phyloP scores from a whole-genome alignment of 208 protist genomes.

The Entamoeba histolytica region DNA sequence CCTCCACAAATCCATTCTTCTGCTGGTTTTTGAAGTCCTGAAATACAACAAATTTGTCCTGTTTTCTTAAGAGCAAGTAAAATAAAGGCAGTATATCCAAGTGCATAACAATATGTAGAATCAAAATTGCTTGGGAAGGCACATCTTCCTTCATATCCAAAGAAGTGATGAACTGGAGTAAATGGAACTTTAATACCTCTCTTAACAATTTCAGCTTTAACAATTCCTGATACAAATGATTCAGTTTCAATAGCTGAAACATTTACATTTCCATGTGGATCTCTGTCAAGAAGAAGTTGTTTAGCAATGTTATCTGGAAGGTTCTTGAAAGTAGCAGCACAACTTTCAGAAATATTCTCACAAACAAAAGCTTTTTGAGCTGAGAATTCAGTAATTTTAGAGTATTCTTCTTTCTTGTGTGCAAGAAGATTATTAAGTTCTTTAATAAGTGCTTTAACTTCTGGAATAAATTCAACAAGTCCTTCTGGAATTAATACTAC shows the following conservation, averaged over 20 bases:
- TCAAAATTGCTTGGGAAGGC: slow-evolving; percentile 40
- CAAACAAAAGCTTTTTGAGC: background rate
- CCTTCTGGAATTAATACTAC: slow-evolving; percentile 42
- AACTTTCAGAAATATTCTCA: background rate
- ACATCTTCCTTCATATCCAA: slow-evolving; percentile 46
- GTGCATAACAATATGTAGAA: slow-evolving; percentile 38
- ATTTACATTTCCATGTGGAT: slow-evolving; percentile 36
- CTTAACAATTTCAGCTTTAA: background rate
- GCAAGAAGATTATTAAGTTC: slow-evolving; percentile 32
- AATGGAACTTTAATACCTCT: slow-evolving; percentile 23
- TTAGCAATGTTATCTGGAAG: slow-evolving; percentile 22
- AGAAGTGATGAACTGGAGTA: slow-evolving; percentile 36
- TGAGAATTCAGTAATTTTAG: background rate
- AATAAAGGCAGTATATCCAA: slow-evolving; percentile 27
- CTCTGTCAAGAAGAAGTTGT: slow-evolving; percentile 21
- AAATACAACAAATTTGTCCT: slow-evolving; percentile 33
- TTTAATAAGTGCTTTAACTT: slow-evolving; percentile 19
- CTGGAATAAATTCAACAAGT: slow-evolving; percentile 43
- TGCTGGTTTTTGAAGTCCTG: slow-evolving; percentile 8
- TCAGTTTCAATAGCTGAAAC: slow-evolving; percentile 44
- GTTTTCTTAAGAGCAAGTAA: slow-evolving; percentile 20
- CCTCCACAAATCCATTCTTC: slow-evolving; percentile 29
- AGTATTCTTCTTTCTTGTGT: background rate
- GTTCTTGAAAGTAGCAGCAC: slow-evolving; percentile 13
- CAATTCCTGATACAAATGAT: slow-evolving; percentile 21